Evolutionary conservation across 2,329 filamentous ascomycete genomes (phyloP).

Genomic region (Fusarium nurragi): DNA sequence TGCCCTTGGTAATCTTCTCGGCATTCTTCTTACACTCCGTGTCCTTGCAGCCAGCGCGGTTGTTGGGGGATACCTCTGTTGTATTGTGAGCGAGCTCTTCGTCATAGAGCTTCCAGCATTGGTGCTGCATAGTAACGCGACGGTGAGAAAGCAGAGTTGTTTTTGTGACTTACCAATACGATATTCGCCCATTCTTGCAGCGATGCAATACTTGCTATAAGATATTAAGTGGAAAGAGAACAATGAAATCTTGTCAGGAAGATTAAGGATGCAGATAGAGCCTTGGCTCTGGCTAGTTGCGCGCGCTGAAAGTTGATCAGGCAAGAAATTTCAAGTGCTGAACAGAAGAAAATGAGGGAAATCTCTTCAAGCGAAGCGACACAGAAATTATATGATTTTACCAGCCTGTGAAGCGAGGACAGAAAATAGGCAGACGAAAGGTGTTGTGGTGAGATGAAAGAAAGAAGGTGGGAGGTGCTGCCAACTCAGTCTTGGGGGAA

Average conservation of each 20-base stretch:
- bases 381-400: constrained; percentile 2
- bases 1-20: constrained; percentile 80
- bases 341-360: neutral
- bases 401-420: constrained; percentile 7
- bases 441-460: constrained; percentile 32
- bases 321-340: neutral
- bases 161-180: constrained; percentile 55
- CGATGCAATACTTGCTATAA: neutral
- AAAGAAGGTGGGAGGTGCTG: constrained; percentile 24
- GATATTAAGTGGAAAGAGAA: constrained; percentile 18
- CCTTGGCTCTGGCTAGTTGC: constrained; percentile 8
- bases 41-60: constrained; percentile 79
- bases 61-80: constrained; percentile 76
- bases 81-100: constrained; percentile 21
- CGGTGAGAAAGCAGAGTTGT: neutral
- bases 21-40: constrained; percentile 74
- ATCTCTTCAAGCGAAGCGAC: neutral
- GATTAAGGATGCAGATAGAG: constrained; percentile 2
- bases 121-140: constrained; percentile 1
- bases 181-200: constrained; percentile 56
- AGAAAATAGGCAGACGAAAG: constrained; percentile 25
- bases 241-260: constrained; percentile 10
- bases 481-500: constrained; percentile 13
- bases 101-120: neutral
- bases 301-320: neutral